A percentile compares a stretch with the other conserved stretches of the same genome.
phyloP scores from a whole-genome alignment of 192 early-diverging fungal species.

The Podila epigama region DNA sequence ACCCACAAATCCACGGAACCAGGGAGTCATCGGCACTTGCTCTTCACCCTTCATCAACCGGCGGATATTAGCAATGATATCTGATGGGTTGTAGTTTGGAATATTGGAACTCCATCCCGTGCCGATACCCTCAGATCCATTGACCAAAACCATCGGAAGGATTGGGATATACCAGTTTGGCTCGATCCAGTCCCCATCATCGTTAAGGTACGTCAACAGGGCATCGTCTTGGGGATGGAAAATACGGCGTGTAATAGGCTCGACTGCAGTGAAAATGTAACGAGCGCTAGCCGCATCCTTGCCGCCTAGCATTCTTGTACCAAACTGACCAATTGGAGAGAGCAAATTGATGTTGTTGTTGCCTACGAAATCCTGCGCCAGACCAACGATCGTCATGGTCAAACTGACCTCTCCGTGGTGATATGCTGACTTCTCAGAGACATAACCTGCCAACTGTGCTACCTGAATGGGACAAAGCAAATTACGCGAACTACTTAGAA shows the following conservation, averaged over 20 bases:
- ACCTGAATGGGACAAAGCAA: slow-evolving; percentile 57
- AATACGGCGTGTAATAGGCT: slow-evolving; percentile 74
- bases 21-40: slow-evolving; percentile 80
- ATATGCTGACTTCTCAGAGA: slow-evolving; percentile 89
- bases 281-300: slow-evolving; percentile 96
- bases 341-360: slow-evolving; percentile 93
- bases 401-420: slow-evolving; percentile 95
- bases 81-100: slow-evolving; percentile 88
- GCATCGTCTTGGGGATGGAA: slow-evolving; percentile 86
- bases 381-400: slow-evolving; percentile 83
- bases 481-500: too few relatives aligned
- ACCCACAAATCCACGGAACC: slow-evolving; percentile 95
- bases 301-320: slow-evolving; percentile 86
- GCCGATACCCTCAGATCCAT: slow-evolving; percentile 95
- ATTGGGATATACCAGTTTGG: slow-evolving; percentile 97
- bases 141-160: slow-evolving; percentile 93
- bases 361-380: slow-evolving; percentile 96
- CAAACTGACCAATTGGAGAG: slow-evolving; percentile 89
- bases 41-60: slow-evolving; percentile 81
- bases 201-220: slow-evolving; percentile 82
- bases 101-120: slow-evolving; percentile 87
- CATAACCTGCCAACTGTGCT: slow-evolving; percentile 85
- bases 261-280: slow-evolving; percentile 90
- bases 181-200: slow-evolving; percentile 91
- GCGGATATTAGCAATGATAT: slow-evolving; percentile 87